These are phyloP conservation scores for Ophiorrhiza pumila DNA, from an alignment of 257 asterid genomes.

Conservation along the genomic window DNA sequence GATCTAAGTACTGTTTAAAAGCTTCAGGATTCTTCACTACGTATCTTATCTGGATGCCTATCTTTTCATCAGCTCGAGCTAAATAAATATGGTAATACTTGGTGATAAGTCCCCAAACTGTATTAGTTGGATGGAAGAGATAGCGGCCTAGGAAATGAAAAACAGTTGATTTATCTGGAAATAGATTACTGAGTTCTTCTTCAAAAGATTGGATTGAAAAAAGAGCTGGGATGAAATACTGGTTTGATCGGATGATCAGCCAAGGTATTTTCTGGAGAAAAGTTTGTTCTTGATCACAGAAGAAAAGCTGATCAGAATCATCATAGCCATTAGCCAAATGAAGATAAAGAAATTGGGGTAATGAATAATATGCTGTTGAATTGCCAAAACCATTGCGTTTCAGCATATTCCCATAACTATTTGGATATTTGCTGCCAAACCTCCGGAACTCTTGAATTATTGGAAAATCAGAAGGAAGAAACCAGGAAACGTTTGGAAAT, in stretches of 20 bases:
- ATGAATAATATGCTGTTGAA: slow-evolving; percentile 14
- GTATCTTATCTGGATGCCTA: slow-evolving; percentile 64
- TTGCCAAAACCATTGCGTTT: slow-evolving; percentile 30
- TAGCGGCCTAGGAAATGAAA: slow-evolving; percentile 75
- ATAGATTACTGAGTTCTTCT: slow-evolving; percentile 48
- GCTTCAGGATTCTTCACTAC: slow-evolving; percentile 35
- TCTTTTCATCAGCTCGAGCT: slow-evolving; percentile 51
- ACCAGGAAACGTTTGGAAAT: slow-evolving; percentile 76
- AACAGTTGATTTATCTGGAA: slow-evolving; percentile 63
- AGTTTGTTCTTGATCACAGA: slow-evolving; percentile 60
- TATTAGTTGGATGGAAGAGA: slow-evolving; percentile 69
- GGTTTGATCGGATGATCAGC: slow-evolving; percentile 57
- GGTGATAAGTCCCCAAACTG: slow-evolving; percentile 67
- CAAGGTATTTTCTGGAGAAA: slow-evolving; percentile 47
- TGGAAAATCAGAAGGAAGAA: slow-evolving; percentile 69
- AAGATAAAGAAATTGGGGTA: slow-evolving; percentile 47
- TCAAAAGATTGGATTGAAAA: slow-evolving; percentile 56
- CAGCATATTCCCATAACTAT: slow-evolving; percentile 56
- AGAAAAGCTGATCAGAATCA: slow-evolving; percentile 60
- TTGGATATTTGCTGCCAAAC: slow-evolving; percentile 45
- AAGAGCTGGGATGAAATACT: slow-evolving; percentile 72
- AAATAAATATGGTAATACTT: slow-evolving; percentile 63
- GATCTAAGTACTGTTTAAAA: slow-evolving; percentile 46
- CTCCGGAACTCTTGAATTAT: slow-evolving; percentile 32
- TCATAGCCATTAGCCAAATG: slow-evolving; percentile 66